These are phyloP conservation scores for Trichocladium uniseriatum DNA, from an alignment of 495 filamentous ascomycete species.

Conservation along the genomic window DNA sequence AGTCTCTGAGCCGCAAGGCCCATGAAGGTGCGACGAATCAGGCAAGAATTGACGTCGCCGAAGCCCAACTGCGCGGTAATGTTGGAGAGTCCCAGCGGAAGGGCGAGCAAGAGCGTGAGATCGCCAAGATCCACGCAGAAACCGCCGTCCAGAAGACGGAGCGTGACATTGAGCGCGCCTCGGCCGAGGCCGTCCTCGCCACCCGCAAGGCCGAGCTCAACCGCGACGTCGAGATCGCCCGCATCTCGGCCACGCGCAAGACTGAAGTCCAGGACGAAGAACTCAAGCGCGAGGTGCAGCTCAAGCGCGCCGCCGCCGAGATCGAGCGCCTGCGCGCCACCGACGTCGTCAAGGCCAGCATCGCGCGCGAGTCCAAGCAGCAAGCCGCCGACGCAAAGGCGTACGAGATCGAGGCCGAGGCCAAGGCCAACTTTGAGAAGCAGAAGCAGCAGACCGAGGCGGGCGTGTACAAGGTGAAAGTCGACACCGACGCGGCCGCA, in stretches of 20 bases:
- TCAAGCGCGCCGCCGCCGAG: conserved; percentile 67
- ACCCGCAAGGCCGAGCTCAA: conserved; percentile 61
- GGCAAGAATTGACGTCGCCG: conserved; percentile 65
- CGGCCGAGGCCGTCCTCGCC: conserved; percentile 62
- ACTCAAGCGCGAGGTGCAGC: conserved; percentile 62
- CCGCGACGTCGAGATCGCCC: conserved; percentile 59
- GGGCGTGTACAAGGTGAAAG: conserved; percentile 32
- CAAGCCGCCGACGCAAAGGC: conserved; percentile 61
- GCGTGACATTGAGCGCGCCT: conserved; percentile 68
- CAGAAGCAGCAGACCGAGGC: conserved; percentile 49
- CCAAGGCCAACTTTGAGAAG: conserved; percentile 52
- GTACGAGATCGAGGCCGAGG: conserved; percentile 46
- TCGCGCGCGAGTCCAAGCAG: conserved; percentile 60
- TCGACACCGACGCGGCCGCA: conserved; percentile 35
- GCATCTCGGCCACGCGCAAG: conserved; percentile 59
- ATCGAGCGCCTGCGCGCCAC: conserved; percentile 65
- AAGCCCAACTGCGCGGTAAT: conserved; percentile 66
- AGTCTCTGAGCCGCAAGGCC: conserved; percentile 66
- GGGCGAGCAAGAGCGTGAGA: conserved; percentile 67
- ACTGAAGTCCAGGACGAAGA: conserved; percentile 68
- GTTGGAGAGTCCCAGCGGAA: conserved; percentile 71
- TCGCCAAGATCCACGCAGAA: conserved; percentile 72
- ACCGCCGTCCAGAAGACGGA: conserved; percentile 76
- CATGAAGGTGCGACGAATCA: conserved; percentile 78
- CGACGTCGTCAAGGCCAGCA: conserved; percentile 69